Conservation (phyloP, 169 alveolate genomes). For the Plasmodium malariae region DNA sequence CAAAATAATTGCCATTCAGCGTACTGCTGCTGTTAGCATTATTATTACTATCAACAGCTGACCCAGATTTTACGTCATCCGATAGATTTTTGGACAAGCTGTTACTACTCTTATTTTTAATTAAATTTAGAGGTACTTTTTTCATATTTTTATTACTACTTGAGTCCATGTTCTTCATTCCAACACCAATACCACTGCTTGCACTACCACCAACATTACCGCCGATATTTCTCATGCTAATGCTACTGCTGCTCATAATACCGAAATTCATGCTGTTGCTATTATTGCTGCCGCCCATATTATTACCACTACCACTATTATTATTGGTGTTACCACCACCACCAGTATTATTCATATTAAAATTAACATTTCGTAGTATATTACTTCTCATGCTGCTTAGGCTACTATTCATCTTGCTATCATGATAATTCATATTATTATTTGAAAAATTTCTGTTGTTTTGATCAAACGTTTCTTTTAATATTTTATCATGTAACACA, state of each 20-base stretch:
- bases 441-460: constrained; percentile 25
- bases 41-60: not conserved
- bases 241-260: not conserved
- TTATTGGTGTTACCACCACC: not conserved
- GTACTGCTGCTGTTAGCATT: not conserved
- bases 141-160: constrained; percentile 62
- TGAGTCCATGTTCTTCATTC: constrained; percentile 51
- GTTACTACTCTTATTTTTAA: constrained; percentile 22
- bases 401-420: constrained; percentile 56
- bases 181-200: too few species aligned
- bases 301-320: not conserved
- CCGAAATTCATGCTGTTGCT: not conserved
- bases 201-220: too few species aligned
- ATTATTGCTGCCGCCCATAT: not conserved
- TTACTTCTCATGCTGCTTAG: constrained; percentile 50
- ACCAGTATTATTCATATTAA: constrained; percentile 12
- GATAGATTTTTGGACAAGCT: constrained; percentile 14
- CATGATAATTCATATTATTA: constrained; percentile 44
- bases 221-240: constrained; percentile 6
- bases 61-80: constrained; percentile 12
- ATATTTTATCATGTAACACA: constrained; percentile 71
- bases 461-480: constrained; percentile 56
- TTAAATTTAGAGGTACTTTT: constrained; percentile 33
- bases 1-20: constrained; percentile 11
- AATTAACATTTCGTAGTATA: constrained; percentile 33